phyloP scores from a whole-genome alignment of 1,139 yeast genomes.

The Barnettozyma hawaiiensis region DNA sequence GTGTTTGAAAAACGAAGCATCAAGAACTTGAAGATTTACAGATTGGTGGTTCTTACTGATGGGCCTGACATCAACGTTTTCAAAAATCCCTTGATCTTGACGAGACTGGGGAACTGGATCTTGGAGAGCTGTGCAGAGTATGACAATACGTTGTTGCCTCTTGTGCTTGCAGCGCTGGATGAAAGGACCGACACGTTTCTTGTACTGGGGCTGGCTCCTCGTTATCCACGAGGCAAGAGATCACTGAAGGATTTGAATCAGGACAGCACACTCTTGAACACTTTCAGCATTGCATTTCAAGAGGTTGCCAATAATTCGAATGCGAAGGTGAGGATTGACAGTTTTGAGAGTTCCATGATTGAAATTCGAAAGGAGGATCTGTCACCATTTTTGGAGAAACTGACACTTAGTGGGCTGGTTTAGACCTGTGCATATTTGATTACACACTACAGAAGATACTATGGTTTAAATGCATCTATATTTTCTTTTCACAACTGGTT shows the following conservation, averaged over 20 bases:
- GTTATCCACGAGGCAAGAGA: slow-evolving; percentile 54
- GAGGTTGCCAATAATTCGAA: slow-evolving; percentile 77
- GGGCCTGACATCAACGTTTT: slow-evolving; percentile 79
- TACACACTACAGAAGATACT: too few species aligned
- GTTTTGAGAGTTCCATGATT: slow-evolving; percentile 89
- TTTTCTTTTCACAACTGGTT: slow-evolving; percentile 12
- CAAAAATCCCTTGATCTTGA: slow-evolving; percentile 77
- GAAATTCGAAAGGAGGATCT: slow-evolving; percentile 86
- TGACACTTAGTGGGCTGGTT: slow-evolving; percentile 48
- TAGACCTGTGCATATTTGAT: too few species aligned
- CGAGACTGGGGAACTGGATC: slow-evolving; percentile 86
- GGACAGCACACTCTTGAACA: slow-evolving; percentile 48
- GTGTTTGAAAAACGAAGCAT: slow-evolving; percentile 76
- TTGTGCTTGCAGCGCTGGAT: slow-evolving; percentile 85
- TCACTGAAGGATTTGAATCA: slow-evolving; percentile 38
- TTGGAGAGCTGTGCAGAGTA: slow-evolving; percentile 87
- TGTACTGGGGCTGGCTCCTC: slow-evolving; percentile 87
- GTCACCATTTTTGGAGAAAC: slow-evolving; percentile 77
- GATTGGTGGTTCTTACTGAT: slow-evolving; percentile 84
- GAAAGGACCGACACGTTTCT: slow-evolving; percentile 69
- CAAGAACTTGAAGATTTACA: slow-evolving; percentile 72
- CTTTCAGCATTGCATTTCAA: slow-evolving; percentile 87
- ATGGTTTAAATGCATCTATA: neutral
- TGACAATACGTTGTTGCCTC: slow-evolving; percentile 60
- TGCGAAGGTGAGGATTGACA: slow-evolving; percentile 86